Percentiles rank a stretch among this genome's conserved stretches.
phyloP scores from a whole-genome alignment of 352 stramenopile species.

The Pythium folliculosum region DNA sequence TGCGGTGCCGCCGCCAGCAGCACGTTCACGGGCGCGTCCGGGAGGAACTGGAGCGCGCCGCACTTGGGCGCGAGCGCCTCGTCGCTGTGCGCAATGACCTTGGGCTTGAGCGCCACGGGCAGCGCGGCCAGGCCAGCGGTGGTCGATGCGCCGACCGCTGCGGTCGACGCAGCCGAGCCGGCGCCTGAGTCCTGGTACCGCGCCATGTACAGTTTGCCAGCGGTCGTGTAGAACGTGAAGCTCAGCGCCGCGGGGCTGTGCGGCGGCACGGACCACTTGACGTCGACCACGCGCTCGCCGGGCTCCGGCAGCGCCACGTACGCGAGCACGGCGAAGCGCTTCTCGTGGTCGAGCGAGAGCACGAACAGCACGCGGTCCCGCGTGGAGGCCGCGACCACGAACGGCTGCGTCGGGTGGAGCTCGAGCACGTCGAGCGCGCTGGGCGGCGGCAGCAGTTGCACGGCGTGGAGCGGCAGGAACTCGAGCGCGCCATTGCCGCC shows the following conservation, averaged over 20 bases:
- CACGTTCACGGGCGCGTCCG: slow-evolving; percentile 45
- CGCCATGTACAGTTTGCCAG: slow-evolving; percentile 50
- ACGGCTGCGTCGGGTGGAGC: slow-evolving; percentile 58
- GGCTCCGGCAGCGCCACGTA: slow-evolving; percentile 42
- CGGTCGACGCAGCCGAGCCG: not conserved
- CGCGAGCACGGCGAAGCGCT: slow-evolving; percentile 60
- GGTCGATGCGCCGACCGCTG: not conserved
- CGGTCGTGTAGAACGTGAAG: slow-evolving; percentile 58
- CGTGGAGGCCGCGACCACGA: slow-evolving; percentile 61
- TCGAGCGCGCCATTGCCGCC: slow-evolving; percentile 48
- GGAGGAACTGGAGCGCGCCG: slow-evolving; percentile 44
- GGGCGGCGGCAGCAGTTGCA: slow-evolving; percentile 40
- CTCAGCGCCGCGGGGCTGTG: slow-evolving; percentile 45
- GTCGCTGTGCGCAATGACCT: slow-evolving; percentile 49
- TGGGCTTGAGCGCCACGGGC: slow-evolving; percentile 36
- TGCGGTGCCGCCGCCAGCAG: slow-evolving; percentile 47
- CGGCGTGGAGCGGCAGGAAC: slow-evolving; percentile 61
- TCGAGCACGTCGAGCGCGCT: slow-evolving; percentile 54
- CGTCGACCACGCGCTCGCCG: slow-evolving; percentile 52
- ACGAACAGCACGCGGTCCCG: slow-evolving; percentile 46
- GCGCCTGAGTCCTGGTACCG: slow-evolving; percentile 36
- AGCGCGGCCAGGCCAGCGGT: not conserved
- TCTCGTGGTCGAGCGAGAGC: slow-evolving; percentile 70
- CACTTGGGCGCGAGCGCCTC: slow-evolving; percentile 42
- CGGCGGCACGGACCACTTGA: slow-evolving; percentile 51